Evolutionary conservation across 2,329 filamentous ascomycete species (phyloP).

Genomic region (Pezicula radicicola): DNA sequence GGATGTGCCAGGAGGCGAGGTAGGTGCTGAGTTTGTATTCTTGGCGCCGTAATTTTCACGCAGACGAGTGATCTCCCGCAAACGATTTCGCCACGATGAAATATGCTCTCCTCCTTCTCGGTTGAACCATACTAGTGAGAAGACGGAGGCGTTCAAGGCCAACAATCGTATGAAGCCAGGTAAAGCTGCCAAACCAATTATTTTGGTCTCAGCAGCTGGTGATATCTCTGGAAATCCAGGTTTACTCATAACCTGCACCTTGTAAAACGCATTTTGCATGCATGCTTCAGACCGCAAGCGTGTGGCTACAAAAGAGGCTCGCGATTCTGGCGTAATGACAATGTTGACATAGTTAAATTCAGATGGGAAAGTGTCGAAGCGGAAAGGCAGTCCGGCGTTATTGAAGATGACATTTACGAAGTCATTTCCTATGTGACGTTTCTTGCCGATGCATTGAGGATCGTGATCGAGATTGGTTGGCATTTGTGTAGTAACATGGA

Average conservation of each 20-base stretch:
- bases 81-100: slow-evolving; percentile 83
- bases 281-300: slow-evolving; percentile 39
- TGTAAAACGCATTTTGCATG: slow-evolving; percentile 63
- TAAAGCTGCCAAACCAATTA: slow-evolving; percentile 78
- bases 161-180: slow-evolving; percentile 84
- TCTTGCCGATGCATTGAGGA: slow-evolving; percentile 77
- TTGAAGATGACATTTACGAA: slow-evolving; percentile 99
- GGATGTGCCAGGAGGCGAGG: slow-evolving; percentile 29
- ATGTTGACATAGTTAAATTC: slow-evolving; percentile 98
- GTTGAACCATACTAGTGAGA: slow-evolving; percentile 84
- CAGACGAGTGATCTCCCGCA: slow-evolving; percentile 80
- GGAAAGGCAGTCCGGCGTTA: slow-evolving; percentile 85
- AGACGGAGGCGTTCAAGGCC: slow-evolving; percentile 90
- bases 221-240: slow-evolving; percentile 90
- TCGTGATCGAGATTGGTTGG: slow-evolving; percentile 80
- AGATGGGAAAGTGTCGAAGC: slow-evolving; percentile 87
- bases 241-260: slow-evolving; percentile 84
- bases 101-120: slow-evolving; percentile 77
- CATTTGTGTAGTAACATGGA: slow-evolving; percentile 97
- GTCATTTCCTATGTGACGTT: slow-evolving; percentile 94
- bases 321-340: slow-evolving; percentile 85
- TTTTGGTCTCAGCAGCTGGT: slow-evolving; percentile 83
- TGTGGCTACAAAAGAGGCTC: slow-evolving; percentile 70
- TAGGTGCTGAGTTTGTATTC: slow-evolving; percentile 23
- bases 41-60: slow-evolving; percentile 64